Evolutionary conservation across 2,329 filamentous ascomycete genomes (phyloP).

Genomic region (Cryphonectria parasitica): DNA sequence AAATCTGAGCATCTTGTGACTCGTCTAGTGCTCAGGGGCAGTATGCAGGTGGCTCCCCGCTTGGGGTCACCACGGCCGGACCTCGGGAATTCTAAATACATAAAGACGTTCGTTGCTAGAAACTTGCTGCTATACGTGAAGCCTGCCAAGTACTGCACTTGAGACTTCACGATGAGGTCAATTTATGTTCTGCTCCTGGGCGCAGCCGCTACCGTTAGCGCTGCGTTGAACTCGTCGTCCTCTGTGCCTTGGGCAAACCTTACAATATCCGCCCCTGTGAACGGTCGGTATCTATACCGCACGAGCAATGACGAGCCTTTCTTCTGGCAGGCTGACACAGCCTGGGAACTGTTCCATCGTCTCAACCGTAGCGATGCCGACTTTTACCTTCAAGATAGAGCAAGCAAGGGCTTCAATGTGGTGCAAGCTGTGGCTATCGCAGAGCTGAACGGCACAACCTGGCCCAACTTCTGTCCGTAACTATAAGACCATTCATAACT

Average conservation of each 20-base stretch:
- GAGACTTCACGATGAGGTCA: not conserved
- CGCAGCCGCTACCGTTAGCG: not conserved
- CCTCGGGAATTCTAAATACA: not conserved
- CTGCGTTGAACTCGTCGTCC: not conserved
- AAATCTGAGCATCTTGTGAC: not conserved
- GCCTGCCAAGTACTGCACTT: not conserved
- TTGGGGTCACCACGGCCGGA: not conserved
- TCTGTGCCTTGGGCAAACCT: slow-evolving; percentile 6
- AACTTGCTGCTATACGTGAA: not conserved
- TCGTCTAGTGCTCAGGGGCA: not conserved
- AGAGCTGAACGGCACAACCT: slow-evolving; percentile 12
- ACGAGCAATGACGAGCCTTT: slow-evolving; percentile 12
- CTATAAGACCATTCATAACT: not conserved
- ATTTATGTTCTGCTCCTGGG: not conserved
- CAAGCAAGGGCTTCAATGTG: slow-evolving; percentile 21
- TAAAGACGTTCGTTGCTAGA: not conserved
- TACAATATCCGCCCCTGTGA: slow-evolving; percentile 8
- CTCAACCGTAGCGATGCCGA: slow-evolving; percentile 18
- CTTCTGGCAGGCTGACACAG: slow-evolving; percentile 22
- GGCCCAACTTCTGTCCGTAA: slow-evolving; percentile 11
- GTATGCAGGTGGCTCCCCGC: not conserved
- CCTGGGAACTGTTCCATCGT: slow-evolving; percentile 17
- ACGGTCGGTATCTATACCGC: slow-evolving; percentile 12
- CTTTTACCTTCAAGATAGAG: slow-evolving; percentile 13
- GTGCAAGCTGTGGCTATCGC: slow-evolving; percentile 13